Evolutionary conservation across 352 stramenopile genomes (phyloP).

Genomic region (Pythium apleroticum): DNA sequence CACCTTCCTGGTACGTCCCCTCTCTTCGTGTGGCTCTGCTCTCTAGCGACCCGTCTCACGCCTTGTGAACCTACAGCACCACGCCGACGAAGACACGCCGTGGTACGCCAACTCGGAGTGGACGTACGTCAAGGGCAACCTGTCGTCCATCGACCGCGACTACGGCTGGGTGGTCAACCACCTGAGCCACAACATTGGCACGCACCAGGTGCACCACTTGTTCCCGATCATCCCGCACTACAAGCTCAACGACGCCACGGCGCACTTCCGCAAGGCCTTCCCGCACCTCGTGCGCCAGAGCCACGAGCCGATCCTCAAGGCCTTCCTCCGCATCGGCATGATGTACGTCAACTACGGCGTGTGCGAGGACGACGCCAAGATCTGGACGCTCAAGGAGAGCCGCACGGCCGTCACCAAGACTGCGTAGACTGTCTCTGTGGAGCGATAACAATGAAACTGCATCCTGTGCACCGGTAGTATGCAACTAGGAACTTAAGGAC

Average conservation of each 20-base stretch:
- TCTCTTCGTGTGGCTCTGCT: neutral
- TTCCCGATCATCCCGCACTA: conserved; percentile 89
- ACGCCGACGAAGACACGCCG: conserved; percentile 81
- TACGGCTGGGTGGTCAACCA: conserved; percentile 82
- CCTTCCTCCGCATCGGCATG: conserved; percentile 59
- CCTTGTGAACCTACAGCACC: conserved; percentile 40
- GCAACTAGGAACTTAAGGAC: neutral
- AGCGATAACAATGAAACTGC: neutral
- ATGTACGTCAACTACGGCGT: conserved; percentile 75
- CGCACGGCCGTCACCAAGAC: conserved; percentile 25
- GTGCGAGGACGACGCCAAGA: conserved; percentile 57
- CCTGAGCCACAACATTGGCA: conserved; percentile 86
- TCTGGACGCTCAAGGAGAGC: conserved; percentile 70
- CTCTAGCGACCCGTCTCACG: no score
- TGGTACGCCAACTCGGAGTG: conserved; percentile 85
- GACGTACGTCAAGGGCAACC: conserved; percentile 84
- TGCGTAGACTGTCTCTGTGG: conserved; percentile 17
- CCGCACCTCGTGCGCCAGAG: conserved; percentile 73
- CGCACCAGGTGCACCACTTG: conserved; percentile 84
- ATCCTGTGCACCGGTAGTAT: neutral
- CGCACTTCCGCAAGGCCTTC: conserved; percentile 64
- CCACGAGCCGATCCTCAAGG: conserved; percentile 61
- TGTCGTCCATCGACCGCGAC: conserved; percentile 77
- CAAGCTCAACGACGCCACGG: conserved; percentile 67
- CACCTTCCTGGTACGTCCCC: conserved; percentile 60